phyloP scores from a whole-genome alignment of 306 rosid genomes.

The Citrullus mucosospermus region DNA sequence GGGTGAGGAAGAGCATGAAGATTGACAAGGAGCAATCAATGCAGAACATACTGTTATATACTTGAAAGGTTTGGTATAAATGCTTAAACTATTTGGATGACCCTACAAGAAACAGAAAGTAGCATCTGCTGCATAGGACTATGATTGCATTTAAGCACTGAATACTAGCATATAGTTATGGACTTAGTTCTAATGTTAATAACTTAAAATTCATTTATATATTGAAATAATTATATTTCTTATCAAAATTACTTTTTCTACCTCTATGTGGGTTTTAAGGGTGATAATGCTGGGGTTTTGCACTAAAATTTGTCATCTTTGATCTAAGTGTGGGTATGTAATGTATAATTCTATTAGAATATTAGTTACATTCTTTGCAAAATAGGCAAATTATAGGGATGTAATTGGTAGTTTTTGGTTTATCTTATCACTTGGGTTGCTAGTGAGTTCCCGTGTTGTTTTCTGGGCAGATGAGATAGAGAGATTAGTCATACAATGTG shows the following conservation, averaged over 20 bases:
- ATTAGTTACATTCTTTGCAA: not conserved
- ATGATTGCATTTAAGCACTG: not conserved
- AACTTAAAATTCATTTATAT: not conserved
- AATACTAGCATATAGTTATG: not conserved
- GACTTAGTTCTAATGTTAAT: not conserved
- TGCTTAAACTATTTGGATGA: not conserved
- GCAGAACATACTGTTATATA: not conserved
- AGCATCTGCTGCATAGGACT: not conserved
- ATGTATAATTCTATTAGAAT: not conserved
- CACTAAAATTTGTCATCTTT: not conserved
- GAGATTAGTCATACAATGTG: constrained; percentile 5
- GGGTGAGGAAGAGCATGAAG: constrained; percentile 80
- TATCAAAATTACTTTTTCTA: not conserved
- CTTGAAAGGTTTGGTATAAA: not conserved
- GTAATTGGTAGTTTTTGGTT: not conserved
- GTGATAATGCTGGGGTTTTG: not conserved
- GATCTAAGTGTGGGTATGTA: not conserved
- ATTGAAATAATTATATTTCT: not conserved
- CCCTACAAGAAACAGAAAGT: not conserved
- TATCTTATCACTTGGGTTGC: not conserved
- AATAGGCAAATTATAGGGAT: not conserved
- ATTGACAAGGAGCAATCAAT: constrained; percentile 28
- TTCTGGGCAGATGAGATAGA: constrained; percentile 5
- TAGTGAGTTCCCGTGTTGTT: not conserved
- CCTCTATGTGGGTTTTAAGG: not conserved